A percentile compares a stretch with the other conserved stretches of the same genome.
These are phyloP conservation scores for Gonium pectorale DNA, from an alignment of 139 green algal genomes.

Conservation along the genomic window DNA sequence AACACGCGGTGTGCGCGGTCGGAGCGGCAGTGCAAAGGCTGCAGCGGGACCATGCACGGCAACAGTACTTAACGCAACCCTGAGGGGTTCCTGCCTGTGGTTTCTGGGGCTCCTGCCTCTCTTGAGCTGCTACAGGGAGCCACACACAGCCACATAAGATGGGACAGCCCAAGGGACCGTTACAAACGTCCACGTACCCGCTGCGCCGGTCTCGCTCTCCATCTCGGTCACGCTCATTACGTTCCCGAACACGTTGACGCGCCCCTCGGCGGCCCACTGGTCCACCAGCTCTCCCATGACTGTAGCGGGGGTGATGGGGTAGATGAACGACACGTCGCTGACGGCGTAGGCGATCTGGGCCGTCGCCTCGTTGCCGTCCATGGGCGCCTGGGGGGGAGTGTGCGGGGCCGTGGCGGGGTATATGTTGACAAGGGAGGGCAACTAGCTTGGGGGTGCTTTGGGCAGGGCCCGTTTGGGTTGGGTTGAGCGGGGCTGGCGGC, in stretches of 20 bases:
- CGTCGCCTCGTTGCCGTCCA: slow-evolving; percentile 71
- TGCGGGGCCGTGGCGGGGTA: not conserved
- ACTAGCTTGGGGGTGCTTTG: too few species aligned
- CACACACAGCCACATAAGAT: too few species aligned
- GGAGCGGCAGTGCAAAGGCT: not conserved
- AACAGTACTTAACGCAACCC: not conserved
- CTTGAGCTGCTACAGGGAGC: too few species aligned
- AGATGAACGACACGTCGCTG: slow-evolving; percentile 72
- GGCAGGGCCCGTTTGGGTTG: too few species aligned
- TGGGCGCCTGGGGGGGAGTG: slow-evolving; percentile 19
- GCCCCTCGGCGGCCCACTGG: slow-evolving; percentile 57
- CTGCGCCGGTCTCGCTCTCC: slow-evolving; percentile 66
- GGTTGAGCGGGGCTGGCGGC: too few species aligned
- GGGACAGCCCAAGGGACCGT: too few species aligned
- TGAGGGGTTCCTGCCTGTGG: too few species aligned
- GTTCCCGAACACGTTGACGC: slow-evolving; percentile 63
- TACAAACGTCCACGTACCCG: too few species aligned
- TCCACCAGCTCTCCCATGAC: slow-evolving; percentile 66
- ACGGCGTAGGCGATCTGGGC: slow-evolving; percentile 65
- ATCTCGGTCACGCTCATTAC: slow-evolving; percentile 73
- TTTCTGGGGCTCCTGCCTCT: too few species aligned
- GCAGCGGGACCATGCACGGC: not conserved
- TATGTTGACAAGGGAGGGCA: not conserved
- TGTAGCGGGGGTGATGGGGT: slow-evolving; percentile 70
- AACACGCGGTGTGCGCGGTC: too few species aligned